phyloP scores from a whole-genome alignment of 352 stramenopile species.

The Thalassiosira ordinaria region DNA sequence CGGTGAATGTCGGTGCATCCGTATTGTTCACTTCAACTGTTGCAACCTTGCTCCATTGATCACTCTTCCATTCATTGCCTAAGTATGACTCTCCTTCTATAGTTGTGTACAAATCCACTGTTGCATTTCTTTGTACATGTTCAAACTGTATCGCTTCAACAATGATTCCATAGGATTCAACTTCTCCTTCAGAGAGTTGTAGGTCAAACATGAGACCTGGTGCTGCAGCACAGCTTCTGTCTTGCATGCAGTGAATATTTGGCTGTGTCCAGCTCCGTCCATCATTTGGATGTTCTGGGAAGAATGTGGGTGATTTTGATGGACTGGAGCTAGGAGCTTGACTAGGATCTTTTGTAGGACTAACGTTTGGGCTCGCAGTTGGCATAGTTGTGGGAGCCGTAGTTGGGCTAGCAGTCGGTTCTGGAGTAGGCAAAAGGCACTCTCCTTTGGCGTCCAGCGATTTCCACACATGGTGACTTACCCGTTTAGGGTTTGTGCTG shows the following conservation, averaged over 20 bases:
- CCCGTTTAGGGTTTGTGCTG: conserved; percentile 19
- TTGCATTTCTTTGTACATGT: not conserved
- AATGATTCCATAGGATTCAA: not conserved
- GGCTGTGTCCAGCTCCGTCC: not conserved
- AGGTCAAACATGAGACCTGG: not conserved
- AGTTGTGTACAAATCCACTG: conserved; percentile 4
- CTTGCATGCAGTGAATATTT: not conserved
- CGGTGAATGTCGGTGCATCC: not conserved
- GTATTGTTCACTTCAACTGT: not conserved
- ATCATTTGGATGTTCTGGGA: not conserved
- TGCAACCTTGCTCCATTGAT: not conserved
- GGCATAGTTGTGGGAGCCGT: not conserved
- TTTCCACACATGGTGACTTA: conserved; percentile 13
- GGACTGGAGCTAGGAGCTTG: not conserved
- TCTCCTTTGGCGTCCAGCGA: conserved; percentile 21
- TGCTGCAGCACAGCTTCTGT: not conserved
- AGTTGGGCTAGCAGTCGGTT: not conserved
- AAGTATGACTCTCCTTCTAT: not conserved
- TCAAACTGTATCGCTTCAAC: not conserved
- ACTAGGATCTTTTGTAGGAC: not conserved
- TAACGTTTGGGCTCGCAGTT: not conserved
- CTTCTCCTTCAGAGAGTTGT: not conserved
- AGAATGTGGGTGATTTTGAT: not conserved
- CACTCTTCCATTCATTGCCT: not conserved
- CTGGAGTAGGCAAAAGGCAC: conserved; percentile 9